Evolutionary conservation across 2,329 filamentous ascomycete genomes (phyloP).

Genomic region (Colletotrichum nymphaeae): DNA sequence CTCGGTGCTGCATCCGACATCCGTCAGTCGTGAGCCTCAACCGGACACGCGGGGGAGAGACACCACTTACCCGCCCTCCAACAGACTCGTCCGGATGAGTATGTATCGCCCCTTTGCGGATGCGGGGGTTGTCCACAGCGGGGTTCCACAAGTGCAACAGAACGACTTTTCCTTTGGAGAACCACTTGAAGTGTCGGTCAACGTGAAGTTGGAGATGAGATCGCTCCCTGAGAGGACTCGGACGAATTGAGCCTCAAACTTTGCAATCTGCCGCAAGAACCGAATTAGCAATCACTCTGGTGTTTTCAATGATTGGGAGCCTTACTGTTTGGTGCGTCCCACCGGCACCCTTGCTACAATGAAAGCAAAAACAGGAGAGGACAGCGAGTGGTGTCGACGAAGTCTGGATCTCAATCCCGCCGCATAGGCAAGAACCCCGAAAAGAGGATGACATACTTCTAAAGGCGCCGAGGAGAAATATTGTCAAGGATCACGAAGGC

Average conservation of each 20-base stretch:
- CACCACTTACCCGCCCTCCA: conserved; percentile 40
- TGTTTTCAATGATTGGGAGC: not conserved
- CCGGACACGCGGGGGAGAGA: not conserved
- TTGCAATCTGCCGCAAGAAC: conserved; percentile 40
- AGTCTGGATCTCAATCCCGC: conserved; percentile 26
- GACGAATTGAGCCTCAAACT: conserved; percentile 38
- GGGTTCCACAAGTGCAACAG: conserved; percentile 41
- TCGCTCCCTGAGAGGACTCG: conserved; percentile 6
- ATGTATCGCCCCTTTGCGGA: conserved; percentile 40
- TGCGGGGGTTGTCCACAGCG: conserved; percentile 43
- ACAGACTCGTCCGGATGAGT: conserved; percentile 40
- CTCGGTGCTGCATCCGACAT: conserved; percentile 36
- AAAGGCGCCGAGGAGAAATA: not conserved
- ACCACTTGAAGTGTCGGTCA: conserved; percentile 42
- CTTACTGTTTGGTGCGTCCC: conserved; percentile 34
- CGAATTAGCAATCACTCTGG: not conserved
- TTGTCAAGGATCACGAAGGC: not conserved
- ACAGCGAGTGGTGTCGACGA: conserved; percentile 20
- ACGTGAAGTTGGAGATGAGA: conserved; percentile 33
- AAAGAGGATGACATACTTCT: conserved; percentile 29
- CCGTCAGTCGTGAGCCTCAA: conserved; percentile 24
- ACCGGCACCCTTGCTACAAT: conserved; percentile 35
- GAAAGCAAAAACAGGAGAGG: conserved; percentile 36
- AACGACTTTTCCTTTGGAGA: conserved; percentile 41
- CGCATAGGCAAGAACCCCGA: conserved; percentile 34